Conservation (phyloP, 805 yeast species). For the Spencermartinsiella europaea region DNA sequence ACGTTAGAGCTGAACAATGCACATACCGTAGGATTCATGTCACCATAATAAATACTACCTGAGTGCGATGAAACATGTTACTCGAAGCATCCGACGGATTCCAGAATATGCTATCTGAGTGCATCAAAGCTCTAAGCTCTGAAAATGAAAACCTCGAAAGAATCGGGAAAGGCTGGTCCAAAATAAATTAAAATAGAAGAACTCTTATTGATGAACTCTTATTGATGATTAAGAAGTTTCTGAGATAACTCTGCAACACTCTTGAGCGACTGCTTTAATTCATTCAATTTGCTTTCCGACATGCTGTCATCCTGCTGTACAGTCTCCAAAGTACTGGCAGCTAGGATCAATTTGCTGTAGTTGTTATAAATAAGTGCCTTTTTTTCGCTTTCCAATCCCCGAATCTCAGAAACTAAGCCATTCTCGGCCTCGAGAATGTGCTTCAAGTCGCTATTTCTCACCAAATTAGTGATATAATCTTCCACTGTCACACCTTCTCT, state of each 20-base stretch:
- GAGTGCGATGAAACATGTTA: no score
- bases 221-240: constrained; percentile 5
- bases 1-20: no score
- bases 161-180: no score
- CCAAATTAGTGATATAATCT: constrained; percentile 19
- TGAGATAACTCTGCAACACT: constrained; percentile 12
- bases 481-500: constrained; percentile 22
- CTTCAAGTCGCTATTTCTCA: constrained; percentile 20
- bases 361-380: constrained; percentile 37
- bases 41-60: no score
- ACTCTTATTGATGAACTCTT: no score
- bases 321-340: constrained; percentile 30
- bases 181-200: no score
- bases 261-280: constrained; percentile 5
- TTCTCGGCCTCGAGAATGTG: constrained; percentile 24
- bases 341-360: constrained; percentile 33
- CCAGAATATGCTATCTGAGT: no score
- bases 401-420: constrained; percentile 26
- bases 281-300: constrained; percentile 2
- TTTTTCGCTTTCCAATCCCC: constrained; percentile 33
- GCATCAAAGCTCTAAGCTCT: no score
- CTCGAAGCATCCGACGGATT: no score
- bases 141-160: no score
- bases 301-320: constrained; percentile 13
- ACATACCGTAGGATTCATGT: no score